These are phyloP conservation scores for Globisporangium cylindrosporum DNA, from an alignment of 352 stramenopile species.

Conservation along the genomic window DNA sequence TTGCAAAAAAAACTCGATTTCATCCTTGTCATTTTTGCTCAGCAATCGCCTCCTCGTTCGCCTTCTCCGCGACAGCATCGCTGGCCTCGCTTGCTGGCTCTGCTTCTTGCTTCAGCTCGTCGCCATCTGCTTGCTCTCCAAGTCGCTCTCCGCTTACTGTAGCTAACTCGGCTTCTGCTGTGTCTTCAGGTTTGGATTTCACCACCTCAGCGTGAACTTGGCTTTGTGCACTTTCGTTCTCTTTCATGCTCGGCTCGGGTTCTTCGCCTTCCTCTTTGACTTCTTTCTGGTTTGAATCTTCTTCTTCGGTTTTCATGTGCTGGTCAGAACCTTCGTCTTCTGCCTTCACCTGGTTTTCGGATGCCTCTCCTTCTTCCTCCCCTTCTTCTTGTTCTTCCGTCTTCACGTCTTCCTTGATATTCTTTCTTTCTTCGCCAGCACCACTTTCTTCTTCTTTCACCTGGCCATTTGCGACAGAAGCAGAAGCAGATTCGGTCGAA, in stretches of 20 bases:
- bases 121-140: neutral
- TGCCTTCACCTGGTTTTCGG: neutral
- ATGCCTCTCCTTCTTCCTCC: neutral
- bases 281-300: neutral
- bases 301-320: neutral
- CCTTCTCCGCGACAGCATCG: neutral
- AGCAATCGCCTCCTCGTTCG: neutral
- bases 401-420: neutral
- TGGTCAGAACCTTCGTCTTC: neutral
- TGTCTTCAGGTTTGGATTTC: neutral
- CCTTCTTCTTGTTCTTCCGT: neutral
- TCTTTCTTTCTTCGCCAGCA: neutral
- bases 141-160: neutral
- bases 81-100: neutral
- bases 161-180: neutral
- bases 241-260: neutral
- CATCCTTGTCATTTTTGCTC: neutral
- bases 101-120: neutral
- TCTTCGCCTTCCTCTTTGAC: slow-evolving; percentile 7
- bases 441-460: neutral
- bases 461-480: neutral
- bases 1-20: neutral
- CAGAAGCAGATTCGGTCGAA: neutral
- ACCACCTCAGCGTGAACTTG: neutral
- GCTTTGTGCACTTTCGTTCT: neutral